phyloP scores from a whole-genome alignment of 169 alveolate genomes.

The Theileria luwenshuni region DNA sequence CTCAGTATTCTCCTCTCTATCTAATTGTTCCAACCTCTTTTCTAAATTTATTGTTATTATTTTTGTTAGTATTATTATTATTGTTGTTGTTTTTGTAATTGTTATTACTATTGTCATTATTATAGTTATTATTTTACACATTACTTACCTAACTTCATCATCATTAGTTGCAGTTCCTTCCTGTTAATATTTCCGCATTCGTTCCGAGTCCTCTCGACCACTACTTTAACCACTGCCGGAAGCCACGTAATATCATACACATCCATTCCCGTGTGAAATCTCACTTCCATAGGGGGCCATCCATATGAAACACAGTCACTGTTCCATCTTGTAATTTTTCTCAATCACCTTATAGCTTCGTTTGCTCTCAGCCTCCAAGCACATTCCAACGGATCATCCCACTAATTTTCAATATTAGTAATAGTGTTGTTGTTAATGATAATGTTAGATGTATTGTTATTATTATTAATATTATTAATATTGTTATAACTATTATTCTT shows the following conservation, averaged over 20 bases:
- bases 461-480: too few species aligned
- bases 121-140: background rate
- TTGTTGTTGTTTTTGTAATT: too few species aligned
- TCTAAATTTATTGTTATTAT: too few species aligned
- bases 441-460: too few species aligned
- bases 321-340: background rate
- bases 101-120: background rate
- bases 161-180: constrained; percentile 56
- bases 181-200: constrained; percentile 35
- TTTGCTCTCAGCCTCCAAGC: constrained; percentile 76
- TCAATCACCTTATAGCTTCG: constrained; percentile 51
- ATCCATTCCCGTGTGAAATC: constrained; percentile 74
- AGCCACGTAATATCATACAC: constrained; percentile 78
- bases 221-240: constrained; percentile 72
- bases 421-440: background rate
- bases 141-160: constrained; percentile 50
- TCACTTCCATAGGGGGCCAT: constrained; percentile 69
- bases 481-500: too few species aligned
- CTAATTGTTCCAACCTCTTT: constrained; percentile 40
- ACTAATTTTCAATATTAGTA: constrained; percentile 8
- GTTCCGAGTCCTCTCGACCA: constrained; percentile 62
- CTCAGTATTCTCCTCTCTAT: constrained; percentile 52
- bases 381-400: constrained; percentile 76
- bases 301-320: constrained; percentile 77
- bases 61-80: too few species aligned